A percentile compares a stretch with the other conserved stretches of the same genome.
Evolutionary conservation across 495 filamentous ascomycete genomes (phyloP).

Genomic region (Apiosordaria backusii): DNA sequence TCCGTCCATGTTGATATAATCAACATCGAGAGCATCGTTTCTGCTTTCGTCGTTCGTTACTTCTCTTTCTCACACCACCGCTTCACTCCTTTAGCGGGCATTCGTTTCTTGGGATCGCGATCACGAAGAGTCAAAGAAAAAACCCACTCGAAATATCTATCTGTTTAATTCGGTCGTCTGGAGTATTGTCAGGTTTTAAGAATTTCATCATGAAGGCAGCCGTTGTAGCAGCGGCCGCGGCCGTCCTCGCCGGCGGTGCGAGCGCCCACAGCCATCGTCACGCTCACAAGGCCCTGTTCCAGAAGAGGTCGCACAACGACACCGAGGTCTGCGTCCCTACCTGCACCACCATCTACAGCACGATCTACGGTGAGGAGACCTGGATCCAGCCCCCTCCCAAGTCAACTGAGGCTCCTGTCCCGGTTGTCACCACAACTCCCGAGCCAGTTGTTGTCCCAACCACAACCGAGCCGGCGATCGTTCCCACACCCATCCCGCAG

Average conservation of each 20-base stretch:
- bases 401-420: slow-evolving; percentile 17
- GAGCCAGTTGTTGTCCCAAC: slow-evolving; percentile 4
- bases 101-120: slow-evolving; percentile 55
- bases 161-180: slow-evolving; percentile 19
- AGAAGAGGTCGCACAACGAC: slow-evolving; percentile 40
- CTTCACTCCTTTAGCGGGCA: slow-evolving; percentile 98
- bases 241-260: slow-evolving; percentile 61
- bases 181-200: slow-evolving; percentile 1
- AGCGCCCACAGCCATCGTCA: slow-evolving; percentile 56
- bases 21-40: slow-evolving; percentile 50
- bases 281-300: slow-evolving; percentile 59
- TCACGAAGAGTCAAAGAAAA: slow-evolving; percentile 32
- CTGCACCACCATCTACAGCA: slow-evolving; percentile 65
- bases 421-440: slow-evolving; percentile 21
- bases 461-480: slow-evolving; percentile 36
- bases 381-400: slow-evolving; percentile 44
- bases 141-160: slow-evolving; percentile 13
- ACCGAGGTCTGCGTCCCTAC: slow-evolving; percentile 51
- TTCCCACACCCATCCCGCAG: slow-evolving; percentile 65
- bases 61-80: slow-evolving; percentile 60
- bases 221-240: slow-evolving; percentile 60
- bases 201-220: slow-evolving; percentile 61
- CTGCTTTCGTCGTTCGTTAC: slow-evolving; percentile 48
- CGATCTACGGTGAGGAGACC: slow-evolving; percentile 56
- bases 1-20: slow-evolving; percentile 46